Evolutionary conservation across 2,329 filamentous ascomycete species (phyloP).

Genomic region (Elsinoe fawcettii): DNA sequence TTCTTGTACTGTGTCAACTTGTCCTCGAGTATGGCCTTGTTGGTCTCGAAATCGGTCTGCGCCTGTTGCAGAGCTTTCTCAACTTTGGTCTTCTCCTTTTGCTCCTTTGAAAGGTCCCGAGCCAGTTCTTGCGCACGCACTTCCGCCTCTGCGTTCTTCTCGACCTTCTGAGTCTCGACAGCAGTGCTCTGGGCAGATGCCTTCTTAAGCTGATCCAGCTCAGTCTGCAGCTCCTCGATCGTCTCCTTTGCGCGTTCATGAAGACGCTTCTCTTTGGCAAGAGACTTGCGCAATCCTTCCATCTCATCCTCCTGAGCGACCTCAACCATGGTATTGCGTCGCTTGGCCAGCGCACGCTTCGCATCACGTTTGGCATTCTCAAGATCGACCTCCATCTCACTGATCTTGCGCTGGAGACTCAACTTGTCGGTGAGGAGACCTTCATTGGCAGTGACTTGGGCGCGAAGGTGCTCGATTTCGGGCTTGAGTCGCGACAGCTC

Average conservation of each 20-base stretch:
- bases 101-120: slow-evolving; percentile 44
- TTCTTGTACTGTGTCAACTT: slow-evolving; percentile 61
- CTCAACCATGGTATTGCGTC: slow-evolving; percentile 43
- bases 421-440: slow-evolving; percentile 69
- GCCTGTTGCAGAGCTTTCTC: slow-evolving; percentile 50
- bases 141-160: slow-evolving; percentile 35
- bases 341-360: slow-evolving; percentile 49
- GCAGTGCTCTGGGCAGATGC: slow-evolving; percentile 24
- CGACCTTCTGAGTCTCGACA: slow-evolving; percentile 35
- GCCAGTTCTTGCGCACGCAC: slow-evolving; percentile 41
- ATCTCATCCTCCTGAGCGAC: slow-evolving; percentile 35
- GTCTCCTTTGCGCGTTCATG: slow-evolving; percentile 36
- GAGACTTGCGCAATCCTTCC: slow-evolving; percentile 40
- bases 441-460: slow-evolving; percentile 55
- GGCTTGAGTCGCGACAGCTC: slow-evolving; percentile 53
- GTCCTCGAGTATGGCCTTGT: slow-evolving; percentile 59
- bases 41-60: slow-evolving; percentile 52
- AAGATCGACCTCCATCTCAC: slow-evolving; percentile 68
- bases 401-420: slow-evolving; percentile 68
- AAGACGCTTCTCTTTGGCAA: slow-evolving; percentile 39
- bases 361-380: slow-evolving; percentile 70
- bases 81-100: slow-evolving; percentile 44
- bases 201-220: slow-evolving; percentile 30
- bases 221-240: slow-evolving; percentile 26
- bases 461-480: slow-evolving; percentile 55